phyloP scores from a whole-genome alignment of 2,329 filamentous ascomycete species.

The Venturia effusa region DNA sequence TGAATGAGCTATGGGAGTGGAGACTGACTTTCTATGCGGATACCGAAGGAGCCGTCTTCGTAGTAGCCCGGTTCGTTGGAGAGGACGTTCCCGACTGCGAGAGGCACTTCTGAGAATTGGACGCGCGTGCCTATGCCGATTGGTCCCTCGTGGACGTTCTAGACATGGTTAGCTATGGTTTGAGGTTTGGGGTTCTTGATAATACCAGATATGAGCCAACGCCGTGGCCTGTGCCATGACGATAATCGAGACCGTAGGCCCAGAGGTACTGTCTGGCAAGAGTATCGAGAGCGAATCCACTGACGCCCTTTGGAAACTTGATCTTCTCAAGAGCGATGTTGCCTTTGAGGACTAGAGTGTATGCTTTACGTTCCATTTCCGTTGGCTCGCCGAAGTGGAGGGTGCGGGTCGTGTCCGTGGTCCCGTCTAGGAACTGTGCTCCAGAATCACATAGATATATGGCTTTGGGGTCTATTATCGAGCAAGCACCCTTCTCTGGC shows the following conservation, averaged over 20 bases:
- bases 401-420: conserved; percentile 89
- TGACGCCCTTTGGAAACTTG: conserved; percentile 90
- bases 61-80: conserved; percentile 97
- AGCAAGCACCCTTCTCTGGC: conserved; percentile 71
- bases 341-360: conserved; percentile 90
- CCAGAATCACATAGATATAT: conserved; percentile 96
- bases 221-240: conserved; percentile 92
- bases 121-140: conserved; percentile 91
- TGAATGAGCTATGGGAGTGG: background rate
- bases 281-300: conserved; percentile 80
- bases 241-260: conserved; percentile 87
- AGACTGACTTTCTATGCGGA: conserved; percentile 71
- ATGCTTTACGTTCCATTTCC: conserved; percentile 73
- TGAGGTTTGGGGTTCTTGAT: too few species aligned
- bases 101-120: conserved; percentile 80
- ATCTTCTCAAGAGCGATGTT: conserved; percentile 80
- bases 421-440: conserved; percentile 91
- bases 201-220: conserved; percentile 69
- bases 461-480: conserved; percentile 69
- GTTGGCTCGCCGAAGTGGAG: conserved; percentile 83
- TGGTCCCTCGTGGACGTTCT: conserved; percentile 90
- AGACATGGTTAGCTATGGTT: conserved; percentile 16
- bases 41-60: conserved; percentile 87
- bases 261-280: conserved; percentile 86
- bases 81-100: conserved; percentile 86